Evolutionary conservation across 257 asterid genomes (phyloP).

Genomic region (Solanum paucissectum): DNA sequence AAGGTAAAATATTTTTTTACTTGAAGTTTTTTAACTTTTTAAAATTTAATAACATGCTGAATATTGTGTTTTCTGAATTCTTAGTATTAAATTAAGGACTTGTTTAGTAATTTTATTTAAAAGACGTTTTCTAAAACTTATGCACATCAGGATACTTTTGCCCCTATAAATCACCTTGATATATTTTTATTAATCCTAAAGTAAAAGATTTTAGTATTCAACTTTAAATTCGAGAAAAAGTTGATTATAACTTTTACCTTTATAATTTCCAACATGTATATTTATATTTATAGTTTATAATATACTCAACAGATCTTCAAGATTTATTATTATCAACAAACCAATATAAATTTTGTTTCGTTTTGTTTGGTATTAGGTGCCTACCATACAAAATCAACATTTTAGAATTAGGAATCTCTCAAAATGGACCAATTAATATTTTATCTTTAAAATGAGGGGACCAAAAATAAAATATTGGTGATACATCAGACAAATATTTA

Average conservation of each 20-base stretch:
- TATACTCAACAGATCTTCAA: background rate
- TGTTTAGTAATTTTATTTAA: background rate
- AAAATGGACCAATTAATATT: background rate
- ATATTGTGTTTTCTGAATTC: background rate
- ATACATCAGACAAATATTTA: background rate
- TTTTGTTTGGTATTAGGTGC: background rate
- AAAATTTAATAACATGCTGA: background rate
- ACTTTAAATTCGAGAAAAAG: background rate
- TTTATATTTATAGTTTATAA: background rate
- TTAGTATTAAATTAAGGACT: background rate
- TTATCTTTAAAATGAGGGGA: background rate
- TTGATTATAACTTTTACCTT: background rate
- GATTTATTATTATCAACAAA: background rate
- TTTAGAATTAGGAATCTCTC: background rate
- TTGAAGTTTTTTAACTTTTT: background rate
- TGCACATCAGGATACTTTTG: background rate
- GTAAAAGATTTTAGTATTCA: background rate
- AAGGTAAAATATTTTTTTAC: background rate
- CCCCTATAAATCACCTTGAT: background rate
- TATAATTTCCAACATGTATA: background rate
- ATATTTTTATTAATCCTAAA: background rate
- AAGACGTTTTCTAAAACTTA: background rate
- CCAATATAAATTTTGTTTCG: background rate
- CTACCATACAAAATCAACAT: background rate
- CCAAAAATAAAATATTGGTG: background rate